Conservation (phyloP, 441 rosid species). For the Corymbia citriodora region DNA sequence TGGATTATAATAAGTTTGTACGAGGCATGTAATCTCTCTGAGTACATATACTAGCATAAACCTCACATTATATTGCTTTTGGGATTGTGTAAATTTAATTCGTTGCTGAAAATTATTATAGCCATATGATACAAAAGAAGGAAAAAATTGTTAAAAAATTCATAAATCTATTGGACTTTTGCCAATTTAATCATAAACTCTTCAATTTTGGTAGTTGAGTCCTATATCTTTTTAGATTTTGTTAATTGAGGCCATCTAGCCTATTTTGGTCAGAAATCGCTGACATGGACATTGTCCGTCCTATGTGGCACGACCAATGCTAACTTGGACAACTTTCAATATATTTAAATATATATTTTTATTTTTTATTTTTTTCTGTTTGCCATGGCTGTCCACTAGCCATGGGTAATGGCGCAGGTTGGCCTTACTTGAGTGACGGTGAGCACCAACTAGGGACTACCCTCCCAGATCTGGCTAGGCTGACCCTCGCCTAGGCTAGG, state of each 20-base stretch:
- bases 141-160: neutral
- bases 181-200: too few species aligned
- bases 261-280: too few species aligned
- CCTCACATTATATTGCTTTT: neutral
- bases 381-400: too few species aligned
- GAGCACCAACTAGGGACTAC: too few species aligned
- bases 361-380: too few species aligned
- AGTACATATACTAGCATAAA: neutral
- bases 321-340: too few species aligned
- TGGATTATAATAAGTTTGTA: neutral
- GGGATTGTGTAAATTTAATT: neutral
- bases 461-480: too few species aligned
- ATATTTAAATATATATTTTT: too few species aligned
- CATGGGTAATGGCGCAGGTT: too few species aligned
- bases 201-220: neutral
- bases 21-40: neutral
- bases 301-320: too few species aligned
- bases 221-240: neutral
- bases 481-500: too few species aligned
- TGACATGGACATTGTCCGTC: fast-evolving
- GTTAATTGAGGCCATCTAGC: neutral
- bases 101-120: neutral
- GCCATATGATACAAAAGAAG: neutral
- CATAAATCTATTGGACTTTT: neutral
- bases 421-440: too few species aligned